Evolutionary conservation across 2,329 filamentous ascomycete genomes (phyloP).

Genomic region (Beauveria pseudobassiana): DNA sequence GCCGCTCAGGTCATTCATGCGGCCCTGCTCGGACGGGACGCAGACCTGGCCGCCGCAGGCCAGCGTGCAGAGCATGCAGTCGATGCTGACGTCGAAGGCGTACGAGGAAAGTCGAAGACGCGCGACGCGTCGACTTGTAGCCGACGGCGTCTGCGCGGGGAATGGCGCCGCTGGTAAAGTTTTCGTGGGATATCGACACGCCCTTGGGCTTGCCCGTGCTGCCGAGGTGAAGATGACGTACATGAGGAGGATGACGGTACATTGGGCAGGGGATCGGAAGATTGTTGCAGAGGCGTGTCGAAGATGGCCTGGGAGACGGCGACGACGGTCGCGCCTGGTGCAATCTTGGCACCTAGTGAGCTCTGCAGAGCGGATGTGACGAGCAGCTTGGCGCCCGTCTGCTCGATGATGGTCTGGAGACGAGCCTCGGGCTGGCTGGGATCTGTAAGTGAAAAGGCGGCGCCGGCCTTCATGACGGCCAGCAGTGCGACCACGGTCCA

Average conservation of each 20-base stretch:
- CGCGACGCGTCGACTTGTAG: slow-evolving; percentile 32
- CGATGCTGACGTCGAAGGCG: slow-evolving; percentile 48
- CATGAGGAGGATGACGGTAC: slow-evolving; percentile 37
- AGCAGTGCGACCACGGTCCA: slow-evolving; percentile 39
- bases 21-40: slow-evolving; percentile 46
- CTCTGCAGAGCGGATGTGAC: slow-evolving; percentile 34
- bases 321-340: slow-evolving; percentile 26
- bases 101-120: slow-evolving; percentile 43
- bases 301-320: slow-evolving; percentile 25
- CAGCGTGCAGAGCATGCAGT: slow-evolving; percentile 48
- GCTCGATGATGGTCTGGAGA: slow-evolving; percentile 36
- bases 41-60: slow-evolving; percentile 42
- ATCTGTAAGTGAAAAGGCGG: slow-evolving; percentile 39
- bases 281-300: slow-evolving; percentile 15
- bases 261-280: slow-evolving; percentile 20
- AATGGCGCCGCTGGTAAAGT: slow-evolving; percentile 38
- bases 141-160: slow-evolving; percentile 35
- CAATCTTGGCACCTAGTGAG: slow-evolving; percentile 29
- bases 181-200: slow-evolving; percentile 44
- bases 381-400: slow-evolving; percentile 31
- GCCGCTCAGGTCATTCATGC: slow-evolving; percentile 42
- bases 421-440: slow-evolving; percentile 38
- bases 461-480: slow-evolving; percentile 42
- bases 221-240: slow-evolving; percentile 58
- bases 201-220: slow-evolving; percentile 59